A percentile compares a stretch with the other conserved stretches of the same genome.
phyloP scores from a whole-genome alignment of 148 eudicot species.

The Euryodendron excelsum region DNA sequence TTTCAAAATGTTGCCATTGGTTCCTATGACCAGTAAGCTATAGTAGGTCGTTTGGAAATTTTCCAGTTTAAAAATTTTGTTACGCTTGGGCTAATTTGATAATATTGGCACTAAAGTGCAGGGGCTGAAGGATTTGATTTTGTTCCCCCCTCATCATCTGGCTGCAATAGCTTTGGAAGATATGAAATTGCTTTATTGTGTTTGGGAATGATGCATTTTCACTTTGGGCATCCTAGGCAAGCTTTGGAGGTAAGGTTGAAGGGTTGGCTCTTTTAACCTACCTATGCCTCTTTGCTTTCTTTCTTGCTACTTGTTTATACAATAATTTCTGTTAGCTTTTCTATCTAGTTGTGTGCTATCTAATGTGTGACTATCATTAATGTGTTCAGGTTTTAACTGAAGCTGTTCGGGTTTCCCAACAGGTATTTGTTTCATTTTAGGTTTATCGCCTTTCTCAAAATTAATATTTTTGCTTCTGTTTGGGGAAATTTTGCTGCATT shows the following conservation, averaged over 20 bases:
- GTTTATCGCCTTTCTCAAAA: background rate
- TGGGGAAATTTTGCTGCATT: background rate
- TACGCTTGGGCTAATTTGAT: constrained; percentile 29
- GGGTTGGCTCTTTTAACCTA: background rate
- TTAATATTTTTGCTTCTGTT: background rate
- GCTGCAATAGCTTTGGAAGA: constrained; percentile 56
- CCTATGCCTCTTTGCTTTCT: background rate
- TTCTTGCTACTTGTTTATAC: background rate
- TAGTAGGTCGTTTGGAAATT: no score
- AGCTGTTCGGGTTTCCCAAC: constrained; percentile 87
- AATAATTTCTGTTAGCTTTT: background rate
- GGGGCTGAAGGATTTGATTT: constrained; percentile 94
- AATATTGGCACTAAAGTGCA: constrained; percentile 68
- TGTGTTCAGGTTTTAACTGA: constrained; percentile 77
- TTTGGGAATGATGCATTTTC: constrained; percentile 96
- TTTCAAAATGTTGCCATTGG: no score
- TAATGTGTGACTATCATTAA: background rate
- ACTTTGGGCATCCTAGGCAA: constrained; percentile 90
- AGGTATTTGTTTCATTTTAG: constrained; percentile 44
- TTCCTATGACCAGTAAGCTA: no score
- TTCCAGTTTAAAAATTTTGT: background rate
- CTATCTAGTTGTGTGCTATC: background rate
- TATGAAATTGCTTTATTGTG: constrained; percentile 86
- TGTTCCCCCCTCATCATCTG: constrained; percentile 46
- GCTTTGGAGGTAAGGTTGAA: constrained; percentile 68